A percentile compares a stretch with the other conserved stretches of the same genome.
Conservation (phyloP, 176 grass and related monocot species). For the Olyra latifolia region DNA sequence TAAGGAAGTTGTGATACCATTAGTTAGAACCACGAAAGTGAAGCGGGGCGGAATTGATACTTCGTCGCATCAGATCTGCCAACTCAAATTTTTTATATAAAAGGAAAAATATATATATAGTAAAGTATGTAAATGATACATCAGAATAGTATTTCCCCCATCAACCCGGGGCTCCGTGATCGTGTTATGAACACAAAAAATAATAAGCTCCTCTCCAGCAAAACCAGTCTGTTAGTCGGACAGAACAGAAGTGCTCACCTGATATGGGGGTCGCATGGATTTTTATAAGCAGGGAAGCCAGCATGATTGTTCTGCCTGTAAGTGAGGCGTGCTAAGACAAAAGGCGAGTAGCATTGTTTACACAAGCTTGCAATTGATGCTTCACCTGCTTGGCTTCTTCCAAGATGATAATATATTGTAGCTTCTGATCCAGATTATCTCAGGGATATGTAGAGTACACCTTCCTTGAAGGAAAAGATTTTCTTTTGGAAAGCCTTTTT, state of each 20-base stretch:
- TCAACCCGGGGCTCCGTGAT: not conserved
- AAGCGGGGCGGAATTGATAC: not conserved
- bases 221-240: slow-evolving; percentile 15
- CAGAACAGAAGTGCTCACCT: slow-evolving; percentile 1
- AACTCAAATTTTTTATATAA: too few relatives aligned
- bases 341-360: not conserved
- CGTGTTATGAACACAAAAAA: not conserved
- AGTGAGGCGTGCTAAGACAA: slow-evolving; percentile 5
- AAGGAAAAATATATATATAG: not conserved
- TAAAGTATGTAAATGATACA: not conserved
- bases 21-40: not conserved
- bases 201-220: not conserved
- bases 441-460: not conserved
- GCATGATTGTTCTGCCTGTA: not conserved
- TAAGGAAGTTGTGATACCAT: too few relatives aligned
- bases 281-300: not conserved
- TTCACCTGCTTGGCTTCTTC: slow-evolving; percentile 13
- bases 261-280: not conserved
- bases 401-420: not conserved
- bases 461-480: not conserved
- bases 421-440: not conserved
- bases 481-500: not conserved
- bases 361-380: not conserved
- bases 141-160: not conserved
- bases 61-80: too few relatives aligned